Evolutionary conservation across 2,329 filamentous ascomycete species (phyloP), one percentile per base, ranked within the genome.

Genomic region (Colletotrichum simmondsii): DNA sequence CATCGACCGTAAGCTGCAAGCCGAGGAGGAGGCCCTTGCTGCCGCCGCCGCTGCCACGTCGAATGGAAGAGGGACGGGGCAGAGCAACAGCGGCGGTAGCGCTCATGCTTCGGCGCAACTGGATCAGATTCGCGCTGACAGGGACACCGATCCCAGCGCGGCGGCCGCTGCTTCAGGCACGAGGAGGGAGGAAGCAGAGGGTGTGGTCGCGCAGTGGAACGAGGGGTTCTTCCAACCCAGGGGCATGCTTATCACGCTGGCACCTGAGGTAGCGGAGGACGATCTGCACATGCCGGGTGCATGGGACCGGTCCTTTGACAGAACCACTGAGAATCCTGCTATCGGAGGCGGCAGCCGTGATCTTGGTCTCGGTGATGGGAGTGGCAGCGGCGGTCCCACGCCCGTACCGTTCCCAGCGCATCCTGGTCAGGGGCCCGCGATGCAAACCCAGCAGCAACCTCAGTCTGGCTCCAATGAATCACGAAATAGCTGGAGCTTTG

Each of bases 121-220:
- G 35, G 81, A 82, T 35, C 79, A 79, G 74, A 78, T 84, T 65
- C 81, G 77, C 63, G 68, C 77, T 3, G 75, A 78, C 3, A 76
- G 73, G 3, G 78, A 80, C 35, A 68, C 75, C 16, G 80, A 76
- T 1, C 88, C 87, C 14, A n/a, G 71, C 16, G 70, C 65, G 6
- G 65, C 66, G 12, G 67, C 32, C 2, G 71, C 61, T 26, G 46
- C 14, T 3, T 59, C 19, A 16, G 49, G 70, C 4, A 12, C 42
- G 14, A 63, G 68, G 52, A 59, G 63, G 11, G 62, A 73, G 28
- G 71, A 72, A 6, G 68, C 69, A 16, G 71, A 68, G n/a, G 79
- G 80, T 1, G 86, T 85, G 0, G 81, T 89, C 1, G 77, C 81
- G 58, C 86, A 90, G 75, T 91, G 89, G 89, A 91, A 91, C 75